Percentiles rank a stretch among this genome's conserved stretches.
These are phyloP conservation scores for Yamadazyma triangularis DNA, from an alignment of 1,139 yeast genomes.

Conservation along the genomic window DNA sequence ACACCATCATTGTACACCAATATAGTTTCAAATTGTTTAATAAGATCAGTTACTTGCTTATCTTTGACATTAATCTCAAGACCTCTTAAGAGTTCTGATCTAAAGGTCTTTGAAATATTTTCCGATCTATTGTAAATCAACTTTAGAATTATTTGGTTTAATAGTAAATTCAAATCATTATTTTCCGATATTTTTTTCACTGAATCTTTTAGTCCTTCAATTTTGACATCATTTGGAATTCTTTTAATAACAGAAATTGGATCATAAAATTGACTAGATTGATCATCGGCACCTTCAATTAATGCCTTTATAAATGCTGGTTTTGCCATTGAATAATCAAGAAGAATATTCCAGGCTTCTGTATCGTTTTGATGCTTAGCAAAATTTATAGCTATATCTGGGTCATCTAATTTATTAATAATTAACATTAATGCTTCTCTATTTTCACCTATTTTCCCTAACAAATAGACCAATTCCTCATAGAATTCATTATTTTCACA, in stretches of 20 bases:
- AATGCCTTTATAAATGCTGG: slow-evolving; percentile 74
- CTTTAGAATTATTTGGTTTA: slow-evolving; percentile 56
- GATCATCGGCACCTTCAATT: slow-evolving; percentile 64
- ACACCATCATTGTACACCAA: slow-evolving; percentile 14
- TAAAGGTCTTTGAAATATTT: slow-evolving; percentile 32
- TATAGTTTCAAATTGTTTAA: slow-evolving; percentile 21
- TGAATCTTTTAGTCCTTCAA: slow-evolving; percentile 62
- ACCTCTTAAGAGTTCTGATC: slow-evolving; percentile 40
- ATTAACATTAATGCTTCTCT: slow-evolving; percentile 72
- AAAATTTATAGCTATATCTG: slow-evolving; percentile 75
- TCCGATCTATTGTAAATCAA: slow-evolving; percentile 61
- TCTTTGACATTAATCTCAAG: slow-evolving; percentile 20
- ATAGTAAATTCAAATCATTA: slow-evolving; percentile 54
- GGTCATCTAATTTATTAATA: slow-evolving; percentile 72
- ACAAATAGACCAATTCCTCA: slow-evolving; percentile 73
- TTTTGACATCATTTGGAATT: slow-evolving; percentile 58
- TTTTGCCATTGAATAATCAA: slow-evolving; percentile 65
- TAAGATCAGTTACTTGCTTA: slow-evolving; percentile 9
- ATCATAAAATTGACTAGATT: slow-evolving; percentile 47
- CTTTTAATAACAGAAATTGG: slow-evolving; percentile 63
- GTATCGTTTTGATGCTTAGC: slow-evolving; percentile 68
- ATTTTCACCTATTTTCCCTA: slow-evolving; percentile 82
- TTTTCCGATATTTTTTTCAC: slow-evolving; percentile 62
- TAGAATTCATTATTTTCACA: slow-evolving; percentile 52
- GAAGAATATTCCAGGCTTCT: slow-evolving; percentile 74